A percentile compares a stretch with the other conserved stretches of the same genome.
Conservation (phyloP, 192 early-diverging fungal species). For the Umbelopsis sp. region DNA sequence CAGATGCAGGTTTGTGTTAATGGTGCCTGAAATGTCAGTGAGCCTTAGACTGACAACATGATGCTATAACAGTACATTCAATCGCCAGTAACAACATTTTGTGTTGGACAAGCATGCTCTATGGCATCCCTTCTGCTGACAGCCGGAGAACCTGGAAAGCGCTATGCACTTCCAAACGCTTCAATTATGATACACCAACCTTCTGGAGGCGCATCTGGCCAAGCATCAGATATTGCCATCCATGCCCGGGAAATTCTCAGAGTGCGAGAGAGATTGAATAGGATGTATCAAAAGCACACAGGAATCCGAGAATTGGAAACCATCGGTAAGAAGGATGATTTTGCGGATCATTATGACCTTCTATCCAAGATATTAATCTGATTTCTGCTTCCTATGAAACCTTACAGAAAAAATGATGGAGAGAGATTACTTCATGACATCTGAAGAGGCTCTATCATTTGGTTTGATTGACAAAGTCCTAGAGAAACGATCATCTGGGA, state of each 20-base stretch:
- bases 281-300: conserved; percentile 86
- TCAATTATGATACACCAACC: conserved; percentile 99
- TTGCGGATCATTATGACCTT: neutral
- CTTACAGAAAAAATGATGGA: conserved; percentile 84
- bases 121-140: conserved; percentile 96
- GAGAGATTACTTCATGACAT: conserved; percentile 93
- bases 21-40: too few relatives aligned
- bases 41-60: neutral
- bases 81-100: conserved; percentile 90
- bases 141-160: conserved; percentile 85
- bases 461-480: conserved; percentile 91
- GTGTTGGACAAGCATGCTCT: conserved; percentile 96
- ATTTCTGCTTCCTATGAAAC: neutral
- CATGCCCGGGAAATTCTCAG: conserved; percentile 95
- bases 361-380: neutral
- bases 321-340: conserved; percentile 60
- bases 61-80: conserved; percentile 78
- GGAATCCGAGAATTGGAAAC: conserved; percentile 73
- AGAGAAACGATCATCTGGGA: conserved; percentile 58
- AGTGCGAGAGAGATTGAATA: conserved; percentile 80
- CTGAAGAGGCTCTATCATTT: conserved; percentile 86
- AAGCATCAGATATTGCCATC: conserved; percentile 96
- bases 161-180: conserved; percentile 87
- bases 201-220: conserved; percentile 90
- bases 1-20: conserved; percentile 38